These are phyloP conservation scores for Amanita rubescens DNA, from an alignment of 768 basidiomycete species.

Conservation along the genomic window DNA sequence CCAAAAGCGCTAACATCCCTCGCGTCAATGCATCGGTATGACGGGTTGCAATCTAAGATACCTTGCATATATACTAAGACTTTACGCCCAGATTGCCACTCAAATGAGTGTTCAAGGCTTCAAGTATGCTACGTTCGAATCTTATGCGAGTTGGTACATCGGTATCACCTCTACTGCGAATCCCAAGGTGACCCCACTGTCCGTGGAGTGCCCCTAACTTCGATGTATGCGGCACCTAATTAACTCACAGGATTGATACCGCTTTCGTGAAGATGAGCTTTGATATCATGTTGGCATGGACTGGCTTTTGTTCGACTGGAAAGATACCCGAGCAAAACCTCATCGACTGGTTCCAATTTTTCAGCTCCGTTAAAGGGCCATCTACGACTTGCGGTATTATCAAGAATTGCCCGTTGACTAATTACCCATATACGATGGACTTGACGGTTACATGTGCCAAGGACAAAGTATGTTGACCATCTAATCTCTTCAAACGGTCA, in stretches of 20 bases:
- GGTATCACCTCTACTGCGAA: conserved; percentile 1
- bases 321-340: conserved; percentile 7
- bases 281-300: conserved; percentile 12
- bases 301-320: conserved; percentile 9
- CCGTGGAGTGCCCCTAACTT: background rate
- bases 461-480: conserved; percentile 2
- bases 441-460: conserved; percentile 8
- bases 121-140: background rate
- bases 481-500: background rate
- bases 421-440: conserved; percentile 9
- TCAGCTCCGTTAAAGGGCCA: conserved; percentile 8
- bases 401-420: conserved; percentile 5
- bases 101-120: background rate
- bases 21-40: background rate
- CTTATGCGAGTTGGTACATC: conserved; percentile 8
- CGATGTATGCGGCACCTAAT: background rate
- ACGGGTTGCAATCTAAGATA: no score
- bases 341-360: conserved; percentile 12
- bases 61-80: background rate
- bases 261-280: conserved; percentile 10
- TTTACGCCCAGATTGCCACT: conserved; percentile 1
- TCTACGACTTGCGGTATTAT: conserved; percentile 6
- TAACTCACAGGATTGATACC: conserved; percentile 4
- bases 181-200: conserved; percentile 4
- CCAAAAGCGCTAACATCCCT: background rate